Base-by-base conservation (phyloP, 1,284 basidiomycete genomes). In the Fistulinella staudtii region DNA sequence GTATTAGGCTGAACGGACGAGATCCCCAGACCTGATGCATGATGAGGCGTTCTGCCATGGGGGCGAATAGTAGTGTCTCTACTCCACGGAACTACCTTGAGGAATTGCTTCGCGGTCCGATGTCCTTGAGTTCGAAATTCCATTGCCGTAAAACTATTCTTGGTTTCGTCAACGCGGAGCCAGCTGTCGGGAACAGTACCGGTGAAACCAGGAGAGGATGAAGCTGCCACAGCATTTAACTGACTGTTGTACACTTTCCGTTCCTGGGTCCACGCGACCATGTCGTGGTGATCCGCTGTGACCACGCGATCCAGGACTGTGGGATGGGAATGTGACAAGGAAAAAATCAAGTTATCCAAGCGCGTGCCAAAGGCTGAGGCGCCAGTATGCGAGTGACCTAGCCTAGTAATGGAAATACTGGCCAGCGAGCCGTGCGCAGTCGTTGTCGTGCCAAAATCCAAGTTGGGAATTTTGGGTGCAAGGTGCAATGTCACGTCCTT, bases 251-350 rank as follows among this genome's bases (percentile, higher is more conserved):
- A 50, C 35, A 28, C 27, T 28, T 46, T 40, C 18, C 36, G 24
- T 49, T 43, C 42, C 22, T 36, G 44, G 9, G 31, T 6, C 50
- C 65, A 66, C 46, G 64, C 40, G 48, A 50, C 44, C 27, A 20
- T 49, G 49, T 63, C 63, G 61, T 65, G 61, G 62, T 44, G 15
- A 42, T 41, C 36, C 40, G 30, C 39, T 29, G 41, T 28, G 27
- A 42, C 56, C 64, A 63, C 49, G 59, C 50, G 55, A 29, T 38
- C 21, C 25, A 36, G 11, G 42, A 42, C 33, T 43, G 38, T 43
- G 17, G 36, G 21, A 43, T 39, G 28, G 14, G 38, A 51, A 44
- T 21, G 45, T 47, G 49, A 38, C 42, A 43, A 49, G 30, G 34
- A 29, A 9, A 37, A 42, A 17, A 37, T 27, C 20, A 39, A 39